These are phyloP conservation scores for Metschnikowia rubicola DNA, from an alignment of 805 yeast genomes.

Conservation along the genomic window DNA sequence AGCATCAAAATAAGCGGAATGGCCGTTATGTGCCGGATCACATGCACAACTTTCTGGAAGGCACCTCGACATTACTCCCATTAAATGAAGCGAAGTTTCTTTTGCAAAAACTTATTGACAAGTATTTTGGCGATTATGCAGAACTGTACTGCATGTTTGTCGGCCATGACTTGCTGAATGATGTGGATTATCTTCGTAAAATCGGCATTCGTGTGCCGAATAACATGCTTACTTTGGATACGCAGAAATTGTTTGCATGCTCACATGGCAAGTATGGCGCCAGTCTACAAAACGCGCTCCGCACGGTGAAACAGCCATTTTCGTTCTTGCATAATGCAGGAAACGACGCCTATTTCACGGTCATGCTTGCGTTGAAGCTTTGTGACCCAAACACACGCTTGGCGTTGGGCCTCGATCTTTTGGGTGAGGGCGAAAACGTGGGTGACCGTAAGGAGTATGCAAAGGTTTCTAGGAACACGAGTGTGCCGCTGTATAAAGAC, in stretches of 20 bases:
- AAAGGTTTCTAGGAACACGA: constrained; percentile 1
- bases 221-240: constrained; percentile 15
- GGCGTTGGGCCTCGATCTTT: constrained; percentile 2
- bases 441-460: constrained; percentile 5
- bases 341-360: constrained; percentile 26
- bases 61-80: constrained; percentile 16
- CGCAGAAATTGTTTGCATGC: constrained; percentile 14
- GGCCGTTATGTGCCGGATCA: constrained; percentile 23
- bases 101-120: constrained; percentile 9
- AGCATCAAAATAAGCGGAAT: constrained; percentile 14
- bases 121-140: constrained; percentile 12
- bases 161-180: constrained; percentile 15
- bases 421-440: constrained; percentile 1
- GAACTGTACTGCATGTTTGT: constrained; percentile 18
- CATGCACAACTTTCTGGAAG: constrained; percentile 19
- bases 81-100: constrained; percentile 10
- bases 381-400: constrained; percentile 19
- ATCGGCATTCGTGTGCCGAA: constrained; percentile 9
- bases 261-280: constrained; percentile 18
- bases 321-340: constrained; percentile 25
- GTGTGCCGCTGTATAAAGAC: neutral
- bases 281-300: constrained; percentile 20
- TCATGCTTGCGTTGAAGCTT: constrained; percentile 21
- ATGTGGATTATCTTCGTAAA: constrained; percentile 11
- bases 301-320: constrained; percentile 19